These are phyloP conservation scores for Talaromyces funiculosus DNA, from an alignment of 2,329 filamentous ascomycete species.

Conservation along the genomic window DNA sequence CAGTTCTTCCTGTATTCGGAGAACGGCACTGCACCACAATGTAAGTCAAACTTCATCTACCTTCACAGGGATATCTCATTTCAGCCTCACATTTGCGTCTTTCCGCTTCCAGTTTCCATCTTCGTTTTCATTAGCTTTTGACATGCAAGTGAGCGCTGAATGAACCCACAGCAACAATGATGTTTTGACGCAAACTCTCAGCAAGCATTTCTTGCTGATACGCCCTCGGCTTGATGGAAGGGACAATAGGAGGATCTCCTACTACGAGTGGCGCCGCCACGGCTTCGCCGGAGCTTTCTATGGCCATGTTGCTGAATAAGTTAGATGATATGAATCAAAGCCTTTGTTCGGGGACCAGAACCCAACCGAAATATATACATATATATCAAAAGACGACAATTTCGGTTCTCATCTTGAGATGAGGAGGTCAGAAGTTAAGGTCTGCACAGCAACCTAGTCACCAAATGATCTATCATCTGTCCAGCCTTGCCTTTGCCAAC, in stretches of 20 bases:
- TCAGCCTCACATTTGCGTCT: constrained; percentile 64
- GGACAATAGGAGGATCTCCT: neutral
- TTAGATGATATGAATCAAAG: too few species aligned
- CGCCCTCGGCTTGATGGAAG: constrained; percentile 36
- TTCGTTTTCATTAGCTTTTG: constrained; percentile 26
- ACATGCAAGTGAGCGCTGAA: neutral
- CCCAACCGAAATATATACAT: too few species aligned
- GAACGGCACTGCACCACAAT: constrained; percentile 52
- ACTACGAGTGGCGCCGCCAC: neutral
- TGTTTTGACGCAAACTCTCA: constrained; percentile 61
- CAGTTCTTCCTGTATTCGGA: constrained; percentile 62
- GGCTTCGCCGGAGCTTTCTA: neutral
- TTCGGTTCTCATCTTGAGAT: neutral
- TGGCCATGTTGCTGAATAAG: constrained; percentile 9
- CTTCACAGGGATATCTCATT: neutral
- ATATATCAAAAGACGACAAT: neutral
- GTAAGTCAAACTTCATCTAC: neutral
- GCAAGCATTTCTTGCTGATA: constrained; percentile 76
- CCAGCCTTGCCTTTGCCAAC: neutral
- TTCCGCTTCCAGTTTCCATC: constrained; percentile 79
- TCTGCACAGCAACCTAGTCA: too few species aligned
- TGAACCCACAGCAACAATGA: constrained; percentile 60
- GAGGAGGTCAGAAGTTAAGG: neutral
- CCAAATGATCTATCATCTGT: neutral
- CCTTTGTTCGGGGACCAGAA: neutral